These are phyloP conservation scores for Sporisorium scitamineum DNA, from an alignment of 1,284 basidiomycete species.

Conservation along the genomic window DNA sequence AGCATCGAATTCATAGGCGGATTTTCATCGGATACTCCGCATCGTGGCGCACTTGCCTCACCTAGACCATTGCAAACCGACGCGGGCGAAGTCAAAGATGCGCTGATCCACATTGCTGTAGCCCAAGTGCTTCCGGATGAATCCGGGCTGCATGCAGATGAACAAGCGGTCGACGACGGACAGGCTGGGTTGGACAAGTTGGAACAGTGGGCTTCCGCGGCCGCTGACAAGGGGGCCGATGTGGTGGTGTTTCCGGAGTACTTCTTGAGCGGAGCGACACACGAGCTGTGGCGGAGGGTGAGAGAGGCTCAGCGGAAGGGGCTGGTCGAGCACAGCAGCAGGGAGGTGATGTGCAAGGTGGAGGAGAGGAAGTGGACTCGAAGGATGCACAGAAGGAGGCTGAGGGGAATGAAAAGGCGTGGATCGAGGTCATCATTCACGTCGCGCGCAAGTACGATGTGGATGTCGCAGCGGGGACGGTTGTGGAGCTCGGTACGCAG, in stretches of 20 bases:
- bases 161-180: not conserved
- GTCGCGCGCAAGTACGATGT: slow-evolving; percentile 53
- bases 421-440: slow-evolving; percentile 49
- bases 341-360: too few species aligned
- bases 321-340: slow-evolving; percentile 4
- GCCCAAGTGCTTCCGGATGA: slow-evolving; percentile 44
- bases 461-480: slow-evolving; percentile 66
- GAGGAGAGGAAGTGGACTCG: not conserved
- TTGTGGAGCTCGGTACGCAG: slow-evolving; percentile 57
- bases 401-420: slow-evolving; percentile 44
- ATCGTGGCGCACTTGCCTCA: slow-evolving; percentile 5
- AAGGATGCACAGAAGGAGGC: slow-evolving; percentile 6
- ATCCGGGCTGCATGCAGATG: slow-evolving; percentile 24
- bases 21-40: slow-evolving; percentile 17
- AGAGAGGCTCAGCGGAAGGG: slow-evolving; percentile 16
- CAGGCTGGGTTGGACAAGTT: slow-evolving; percentile 45
- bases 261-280: slow-evolving; percentile 63
- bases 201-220: slow-evolving; percentile 33
- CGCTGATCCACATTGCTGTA: slow-evolving; percentile 41
- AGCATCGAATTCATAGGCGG: slow-evolving; percentile 19
- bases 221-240: slow-evolving; percentile 46
- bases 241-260: slow-evolving; percentile 67
- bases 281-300: slow-evolving; percentile 51
- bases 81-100: slow-evolving; percentile 19
- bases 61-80: slow-evolving; percentile 4